Base-by-base conservation (phyloP, 371 early-diverging fungal species). In the Smittium mucronatum region DNA sequence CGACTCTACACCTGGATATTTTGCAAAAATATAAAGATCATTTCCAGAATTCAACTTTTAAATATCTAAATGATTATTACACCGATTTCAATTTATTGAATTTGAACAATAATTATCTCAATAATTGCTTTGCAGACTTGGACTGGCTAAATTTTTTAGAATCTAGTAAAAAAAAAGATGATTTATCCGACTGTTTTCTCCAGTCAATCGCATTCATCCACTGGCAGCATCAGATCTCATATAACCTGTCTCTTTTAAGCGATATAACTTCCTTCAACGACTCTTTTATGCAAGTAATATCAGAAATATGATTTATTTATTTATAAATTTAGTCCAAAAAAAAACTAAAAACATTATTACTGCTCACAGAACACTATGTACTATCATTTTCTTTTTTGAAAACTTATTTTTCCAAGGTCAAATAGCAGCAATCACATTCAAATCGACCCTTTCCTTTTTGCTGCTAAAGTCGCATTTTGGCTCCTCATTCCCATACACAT, bases 121-220 rank as follows among this genome's bases (percentile, higher is more conserved):
- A 65, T 36, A 63, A 11, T 26, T 17, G 26, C 57, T 21, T 17
- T 21, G 57, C 17, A 21, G 57, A 26, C 57, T 17, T 17, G 26
- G 26, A 67, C 58, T 67, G 67, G 67, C 5, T 36, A 67, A 25
- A 67, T 11, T 35, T 30, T 29, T 36, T 68, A n/a, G 47, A 68
- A 31, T 59, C 63, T 5, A 83, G 83, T 63, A 81, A 76, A 63
- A 91, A 91, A 71, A 81, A 85, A 34, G 91, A 91, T 69, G 91
- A 91, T 70, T 69, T 90, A 68, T 84, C 87, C 69, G 91, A 90
- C 74, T 83, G 87, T 65, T 70, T 90, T 17, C 60, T 88, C 34
- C 87, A 90, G 70, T 90, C 85, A 1, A 74, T 86, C 5, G 81
- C 89, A 0, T 88, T 88, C 86, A 80, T 75, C 65, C 73, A 78